Evolutionary conservation across 805 yeast species (phyloP), one percentile per base, ranked within the genome.

Genomic region (Wickerhamiella cacticola): DNA sequence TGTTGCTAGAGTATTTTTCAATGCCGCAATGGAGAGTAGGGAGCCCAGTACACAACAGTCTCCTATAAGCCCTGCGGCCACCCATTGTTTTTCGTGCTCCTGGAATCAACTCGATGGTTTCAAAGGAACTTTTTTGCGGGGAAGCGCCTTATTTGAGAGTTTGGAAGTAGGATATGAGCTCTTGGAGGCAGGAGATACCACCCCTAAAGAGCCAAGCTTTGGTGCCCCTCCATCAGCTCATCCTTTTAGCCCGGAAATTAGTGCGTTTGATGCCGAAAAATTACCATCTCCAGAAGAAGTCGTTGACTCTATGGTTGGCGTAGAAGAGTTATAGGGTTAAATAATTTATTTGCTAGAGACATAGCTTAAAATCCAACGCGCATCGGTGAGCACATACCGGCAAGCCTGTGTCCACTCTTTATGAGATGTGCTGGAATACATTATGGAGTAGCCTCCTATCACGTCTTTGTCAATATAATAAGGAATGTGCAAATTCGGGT

Each of bases 391-490:
- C 10, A 89, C 67, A 58, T 78, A 82, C 56, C 82, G 81, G 64
- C 95, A 87, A 1, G 94, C 89, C 22, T 80, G 75, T 0, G 96
- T 85, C 97, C 97, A 88, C 52, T 82, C 85, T 40, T 77, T 76
- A 59, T 80, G 80, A 0, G 80, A 74, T 3, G 72, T 65, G 50
- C 72, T 68, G 1, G 83, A 75, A 1, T 85, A 72, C 41, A 79
- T 68, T n/a, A 89, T 80, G 44, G 83, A 76, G 48, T 77, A 73
- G 1, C 84, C 87, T 1, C 92, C 94, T 29, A 89, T 80, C 46
- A 73, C 73, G 52, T 82, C 95, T 7, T 71, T 72, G 1, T 74
- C 70, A 63, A 88, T 84, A 16, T 66, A 65, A 60, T 86, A 86
- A 0, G 96, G 96, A 16, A 86, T 62, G 40, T 79, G 84, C 40